A percentile compares a stretch with the other conserved stretches of the same genome.
These are phyloP conservation scores for Komagataella mondaviorum DNA, from an alignment of 805 yeast genomes.

Conservation along the genomic window DNA sequence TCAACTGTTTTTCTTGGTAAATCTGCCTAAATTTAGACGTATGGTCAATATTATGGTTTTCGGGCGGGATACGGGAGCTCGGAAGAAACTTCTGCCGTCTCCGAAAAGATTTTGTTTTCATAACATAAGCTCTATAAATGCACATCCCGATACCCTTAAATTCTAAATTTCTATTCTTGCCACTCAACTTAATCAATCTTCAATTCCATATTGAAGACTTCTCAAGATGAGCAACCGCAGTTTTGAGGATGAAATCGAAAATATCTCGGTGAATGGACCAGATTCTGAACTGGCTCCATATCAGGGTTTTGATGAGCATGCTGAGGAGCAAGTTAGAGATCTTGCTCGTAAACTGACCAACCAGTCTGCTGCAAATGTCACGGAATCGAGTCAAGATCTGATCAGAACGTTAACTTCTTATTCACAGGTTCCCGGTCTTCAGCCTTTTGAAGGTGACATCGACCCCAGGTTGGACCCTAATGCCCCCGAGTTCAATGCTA, in stretches of 20 bases:
- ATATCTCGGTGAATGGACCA: not conserved
- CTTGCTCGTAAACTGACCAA: constrained; percentile 26
- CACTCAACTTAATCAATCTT: not conserved
- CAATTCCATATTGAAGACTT: not conserved
- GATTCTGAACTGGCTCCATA: constrained; percentile 9
- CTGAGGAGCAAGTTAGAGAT: constrained; percentile 20
- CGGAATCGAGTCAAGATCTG: constrained; percentile 6
- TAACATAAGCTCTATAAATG: not conserved
- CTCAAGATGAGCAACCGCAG: not conserved
- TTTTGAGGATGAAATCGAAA: not conserved
- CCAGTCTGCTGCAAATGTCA: constrained; percentile 3
- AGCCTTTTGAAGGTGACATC: constrained; percentile 18
- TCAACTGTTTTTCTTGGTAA: not conserved
- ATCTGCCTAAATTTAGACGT: not conserved
- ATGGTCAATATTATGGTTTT: too few species aligned
- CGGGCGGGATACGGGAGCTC: not conserved
- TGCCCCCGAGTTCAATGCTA: constrained; percentile 42
- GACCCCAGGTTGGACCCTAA: constrained; percentile 44
- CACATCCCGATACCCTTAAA: not conserved
- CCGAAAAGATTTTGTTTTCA: not conserved
- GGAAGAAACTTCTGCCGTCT: not conserved
- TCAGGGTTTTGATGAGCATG: constrained; percentile 22
- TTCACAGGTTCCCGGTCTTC: constrained; percentile 37
- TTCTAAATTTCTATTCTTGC: not conserved
- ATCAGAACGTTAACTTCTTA: constrained; percentile 29